Conservation (phyloP, 2,329 filamentous ascomycete genomes). For the Seiridium cupressi region DNA sequence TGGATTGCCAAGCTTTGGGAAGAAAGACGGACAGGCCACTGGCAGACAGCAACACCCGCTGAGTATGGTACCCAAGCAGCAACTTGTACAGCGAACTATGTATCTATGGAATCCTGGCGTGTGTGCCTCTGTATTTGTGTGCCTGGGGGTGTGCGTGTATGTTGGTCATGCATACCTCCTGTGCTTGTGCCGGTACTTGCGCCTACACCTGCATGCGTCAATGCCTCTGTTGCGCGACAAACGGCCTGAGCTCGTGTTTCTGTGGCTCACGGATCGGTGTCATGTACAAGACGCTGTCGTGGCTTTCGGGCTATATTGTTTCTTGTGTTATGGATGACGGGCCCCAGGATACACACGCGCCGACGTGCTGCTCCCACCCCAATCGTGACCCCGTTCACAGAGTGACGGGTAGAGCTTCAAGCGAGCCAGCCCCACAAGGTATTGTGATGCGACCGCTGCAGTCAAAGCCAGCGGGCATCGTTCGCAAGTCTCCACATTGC, state of each 20-base stretch:
- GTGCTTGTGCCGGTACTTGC: neutral
- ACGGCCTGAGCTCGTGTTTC: constrained; percentile 19
- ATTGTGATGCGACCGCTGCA: neutral
- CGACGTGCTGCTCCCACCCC: neutral
- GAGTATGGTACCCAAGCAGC: neutral
- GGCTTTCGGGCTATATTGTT: constrained; percentile 17
- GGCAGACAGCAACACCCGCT: neutral
- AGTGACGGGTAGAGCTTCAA: neutral
- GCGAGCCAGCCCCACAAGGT: neutral
- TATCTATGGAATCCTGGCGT: constrained; percentile 5
- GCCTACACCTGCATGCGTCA: constrained; percentile 14
- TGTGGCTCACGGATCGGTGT: constrained; percentile 10
- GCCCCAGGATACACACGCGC: constrained; percentile 3
- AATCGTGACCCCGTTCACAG: neutral
- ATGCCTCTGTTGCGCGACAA: constrained; percentile 22
- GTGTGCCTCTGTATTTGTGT: constrained; percentile 7
- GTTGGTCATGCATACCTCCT: neutral
- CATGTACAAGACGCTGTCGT: constrained; percentile 16
- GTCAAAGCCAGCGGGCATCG: neutral
- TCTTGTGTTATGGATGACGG: constrained; percentile 12
- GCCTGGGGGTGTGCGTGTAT: neutral
- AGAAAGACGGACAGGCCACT: neutral
- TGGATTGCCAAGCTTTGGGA: neutral
- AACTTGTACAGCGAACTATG: neutral
- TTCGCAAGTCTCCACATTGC: neutral